phyloP scores from a whole-genome alignment of 306 rosid species.

The Sesbania bispinosa region DNA sequence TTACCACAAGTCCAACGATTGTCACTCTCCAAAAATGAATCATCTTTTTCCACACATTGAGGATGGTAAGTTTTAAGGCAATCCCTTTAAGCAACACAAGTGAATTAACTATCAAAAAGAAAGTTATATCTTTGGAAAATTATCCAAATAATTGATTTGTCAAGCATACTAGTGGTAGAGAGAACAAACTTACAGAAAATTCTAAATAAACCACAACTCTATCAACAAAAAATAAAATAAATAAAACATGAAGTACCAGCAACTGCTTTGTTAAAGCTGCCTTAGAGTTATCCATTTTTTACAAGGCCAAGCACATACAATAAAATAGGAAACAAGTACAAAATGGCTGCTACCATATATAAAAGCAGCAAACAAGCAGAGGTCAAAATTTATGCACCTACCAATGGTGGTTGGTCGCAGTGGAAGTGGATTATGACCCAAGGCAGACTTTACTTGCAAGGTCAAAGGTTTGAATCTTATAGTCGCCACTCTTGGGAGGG shows the following conservation, averaged over 20 bases:
- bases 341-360: background rate
- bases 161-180: background rate
- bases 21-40: conserved; percentile 37
- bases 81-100: conserved; percentile 46
- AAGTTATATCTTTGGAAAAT: background rate
- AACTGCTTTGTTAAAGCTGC: conserved; percentile 6
- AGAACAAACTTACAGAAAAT: background rate
- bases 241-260: background rate
- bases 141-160: conserved; percentile 1
- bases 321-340: background rate
- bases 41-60: conserved; percentile 47
- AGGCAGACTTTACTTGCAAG: too few species aligned
- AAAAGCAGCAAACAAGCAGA: background rate
- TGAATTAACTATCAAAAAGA: background rate
- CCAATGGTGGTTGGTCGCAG: too few species aligned
- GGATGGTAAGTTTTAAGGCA: conserved; percentile 74
- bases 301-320: background rate
- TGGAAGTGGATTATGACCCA: too few species aligned
- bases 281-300: background rate
- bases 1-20: conserved; percentile 55
- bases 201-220: background rate
- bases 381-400: too few species aligned
- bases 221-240: background rate
- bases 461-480: too few species aligned
- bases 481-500: too few species aligned